Evolutionary conservation across 2,329 filamentous ascomycete genomes (phyloP).

Genomic region (Botrytis medusae): DNA sequence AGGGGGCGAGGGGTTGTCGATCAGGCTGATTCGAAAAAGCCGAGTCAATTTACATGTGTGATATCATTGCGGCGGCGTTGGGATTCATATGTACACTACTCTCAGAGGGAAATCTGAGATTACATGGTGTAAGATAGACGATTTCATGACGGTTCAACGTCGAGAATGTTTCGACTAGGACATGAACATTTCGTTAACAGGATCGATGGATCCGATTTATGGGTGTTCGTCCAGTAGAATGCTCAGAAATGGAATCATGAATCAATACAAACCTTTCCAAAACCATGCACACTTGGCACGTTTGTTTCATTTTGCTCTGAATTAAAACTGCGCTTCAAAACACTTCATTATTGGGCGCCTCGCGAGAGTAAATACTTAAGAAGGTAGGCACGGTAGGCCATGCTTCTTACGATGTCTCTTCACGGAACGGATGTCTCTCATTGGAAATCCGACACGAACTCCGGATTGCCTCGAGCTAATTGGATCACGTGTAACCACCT

Average conservation of each 20-base stretch:
- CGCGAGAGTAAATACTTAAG: not conserved
- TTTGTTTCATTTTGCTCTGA: not conserved
- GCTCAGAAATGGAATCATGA: not conserved
- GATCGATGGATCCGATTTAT: not conserved
- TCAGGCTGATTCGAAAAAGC: not conserved
- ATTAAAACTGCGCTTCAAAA: not conserved
- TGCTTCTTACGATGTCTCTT: not conserved
- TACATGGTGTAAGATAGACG: conserved; percentile 6
- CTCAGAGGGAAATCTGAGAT: not conserved
- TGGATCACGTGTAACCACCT: not conserved
- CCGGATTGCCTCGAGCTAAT: not conserved
- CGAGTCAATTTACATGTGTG: conserved; percentile 9
- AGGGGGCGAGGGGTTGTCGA: conserved; percentile 2
- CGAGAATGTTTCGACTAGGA: conserved; percentile 10
- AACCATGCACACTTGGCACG: not conserved
- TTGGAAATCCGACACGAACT: conserved; percentile 1
- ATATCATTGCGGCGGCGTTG: conserved; percentile 37
- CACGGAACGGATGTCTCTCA: not conserved
- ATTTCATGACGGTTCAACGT: not conserved
- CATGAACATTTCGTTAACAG: not conserved
- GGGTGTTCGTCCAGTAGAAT: not conserved
- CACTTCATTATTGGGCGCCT: not conserved
- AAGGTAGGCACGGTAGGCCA: not conserved
- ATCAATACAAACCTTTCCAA: conserved; percentile 5
- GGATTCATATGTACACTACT: conserved; percentile 13